Evolutionary conservation across 2,329 filamentous ascomycete species (phyloP).

Genomic region (Venturia asperata): DNA sequence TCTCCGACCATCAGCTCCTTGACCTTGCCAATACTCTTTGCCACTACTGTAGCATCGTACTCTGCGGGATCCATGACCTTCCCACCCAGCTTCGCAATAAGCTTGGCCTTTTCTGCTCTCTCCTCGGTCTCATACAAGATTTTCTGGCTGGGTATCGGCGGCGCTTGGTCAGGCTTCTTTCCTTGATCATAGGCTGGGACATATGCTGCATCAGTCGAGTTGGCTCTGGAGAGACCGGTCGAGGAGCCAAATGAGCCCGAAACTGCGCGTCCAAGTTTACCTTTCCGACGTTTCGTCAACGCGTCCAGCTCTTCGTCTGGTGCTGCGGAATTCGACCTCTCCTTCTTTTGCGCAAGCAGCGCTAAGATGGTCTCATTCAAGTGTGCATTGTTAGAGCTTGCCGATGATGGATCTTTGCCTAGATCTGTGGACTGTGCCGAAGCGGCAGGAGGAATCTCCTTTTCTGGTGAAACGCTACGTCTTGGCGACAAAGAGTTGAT

Average conservation of each 20-base stretch:
- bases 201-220: background rate
- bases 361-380: constrained; percentile 23
- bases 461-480: background rate
- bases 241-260: constrained; percentile 14
- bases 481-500: constrained; percentile 7
- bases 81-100: constrained; percentile 33
- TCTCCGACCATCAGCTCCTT: constrained; percentile 13
- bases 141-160: constrained; percentile 32
- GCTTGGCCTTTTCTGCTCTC: constrained; percentile 30
- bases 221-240: background rate
- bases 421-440: background rate
- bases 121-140: constrained; percentile 32
- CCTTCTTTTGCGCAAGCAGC: constrained; percentile 22
- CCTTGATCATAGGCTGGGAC: constrained; percentile 10
- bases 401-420: background rate
- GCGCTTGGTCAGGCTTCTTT: constrained; percentile 20
- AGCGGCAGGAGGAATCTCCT: background rate
- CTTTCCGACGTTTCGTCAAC: constrained; percentile 6
- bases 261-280: constrained; percentile 17
- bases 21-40: constrained; percentile 17
- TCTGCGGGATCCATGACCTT: constrained; percentile 24
- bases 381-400: constrained; percentile 4
- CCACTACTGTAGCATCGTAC: constrained; percentile 6
- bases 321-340: constrained; percentile 10
- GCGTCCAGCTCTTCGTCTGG: constrained; percentile 10